Evolutionary conservation across 768 basidiomycete species (phyloP), one percentile per base, ranked within the genome.

Genomic region (Inosperma sp.): DNA sequence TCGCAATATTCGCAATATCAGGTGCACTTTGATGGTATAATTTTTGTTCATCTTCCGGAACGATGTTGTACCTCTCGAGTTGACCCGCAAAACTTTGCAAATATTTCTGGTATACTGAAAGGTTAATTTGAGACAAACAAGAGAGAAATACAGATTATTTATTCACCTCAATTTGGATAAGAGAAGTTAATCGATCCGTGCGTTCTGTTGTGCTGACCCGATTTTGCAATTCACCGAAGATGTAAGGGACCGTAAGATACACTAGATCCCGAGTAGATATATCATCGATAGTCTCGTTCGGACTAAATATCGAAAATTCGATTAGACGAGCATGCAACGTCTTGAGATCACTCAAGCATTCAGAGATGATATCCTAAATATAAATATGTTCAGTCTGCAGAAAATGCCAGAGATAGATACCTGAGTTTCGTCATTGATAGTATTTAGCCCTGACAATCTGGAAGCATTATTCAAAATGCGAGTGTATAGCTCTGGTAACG

Each of bases 241-340:
- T 75, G 60, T 77, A 93, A 0, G 87, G 84, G 4, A 89, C 81
- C 33, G 83, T 72, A 9, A 95, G 73, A 66, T 89, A 93, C 2
- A 84, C 69, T 29, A 93, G 69, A 68, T 93, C 82, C 27, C 74
- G 68, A 2, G 91, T 90, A 3, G 86, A 74, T 49, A 95, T 82
- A 64, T 95, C 92, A 37, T 91, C 86, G 14, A 93, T 69, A 0
- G 74, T 74, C 61, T 95, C 92, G 60, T 94, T 94, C 3, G 83
- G 73, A 51, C 90, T 93, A 70, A 94, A 92, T 29, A 94, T 68
- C 0, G 81, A 78, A 36, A 93, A 71, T 31, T 73, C 75, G 21
- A 74, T 57, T 49, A 92, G 73, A 21, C 81, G 77, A 26, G 74
- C 68, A 39, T 72, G 68, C 31, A 88, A 66, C 35, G 70, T 68